Base-by-base conservation (phyloP, 208 protist genomes). In the Trypanosoma vivax region DNA sequence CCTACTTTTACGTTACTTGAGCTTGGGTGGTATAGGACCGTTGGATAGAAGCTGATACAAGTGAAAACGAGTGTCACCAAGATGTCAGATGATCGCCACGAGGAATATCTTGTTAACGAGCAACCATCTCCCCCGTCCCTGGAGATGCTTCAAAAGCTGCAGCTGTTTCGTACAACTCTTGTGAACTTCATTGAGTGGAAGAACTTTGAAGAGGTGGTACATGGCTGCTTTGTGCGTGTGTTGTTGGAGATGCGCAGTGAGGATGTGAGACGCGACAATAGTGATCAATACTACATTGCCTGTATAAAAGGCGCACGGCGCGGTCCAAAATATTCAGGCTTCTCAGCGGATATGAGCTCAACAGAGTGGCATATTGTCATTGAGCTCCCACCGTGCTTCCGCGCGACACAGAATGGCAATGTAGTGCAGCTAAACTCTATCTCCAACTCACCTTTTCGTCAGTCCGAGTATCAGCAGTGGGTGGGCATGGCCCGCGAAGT, bases 351-450 rank as follows among this genome's bases (percentile, higher is more conserved):
- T 39, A 76, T 76, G 38, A 71, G 75, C 13, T 80, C 68, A 25
- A 95, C 89, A 31, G 78, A 90, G 56, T 87, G 80, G 77, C 82
- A 94, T 65, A 80, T 95, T 40, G 71, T 90, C 27, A 89, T 95
- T 43, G 89, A 95, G 51, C 66, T 95, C n/a, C 89, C 89, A 14
- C 81, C 79, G 29, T 91, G 83, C 51, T 91, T 95, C 56, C 70
- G 83, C 18, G 75, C 81, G 1, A 89, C 82, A 16, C 76, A 76
- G 47, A 93, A 92, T 53, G 81, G 79, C 30, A 91, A 90, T 56
- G 70, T 91, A 0, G 81, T 95, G 52, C 89, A 95, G 68, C 66
- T 95, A 21, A 95, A 93, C 58, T 92, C 83, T 38, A 90, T 95
- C 47, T 92, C 82, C 4, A 95, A 95, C 72, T 88, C 79, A 2